Conservation (phyloP, 2,329 filamentous ascomycete genomes). For the Paecilomyces variotii region DNA sequence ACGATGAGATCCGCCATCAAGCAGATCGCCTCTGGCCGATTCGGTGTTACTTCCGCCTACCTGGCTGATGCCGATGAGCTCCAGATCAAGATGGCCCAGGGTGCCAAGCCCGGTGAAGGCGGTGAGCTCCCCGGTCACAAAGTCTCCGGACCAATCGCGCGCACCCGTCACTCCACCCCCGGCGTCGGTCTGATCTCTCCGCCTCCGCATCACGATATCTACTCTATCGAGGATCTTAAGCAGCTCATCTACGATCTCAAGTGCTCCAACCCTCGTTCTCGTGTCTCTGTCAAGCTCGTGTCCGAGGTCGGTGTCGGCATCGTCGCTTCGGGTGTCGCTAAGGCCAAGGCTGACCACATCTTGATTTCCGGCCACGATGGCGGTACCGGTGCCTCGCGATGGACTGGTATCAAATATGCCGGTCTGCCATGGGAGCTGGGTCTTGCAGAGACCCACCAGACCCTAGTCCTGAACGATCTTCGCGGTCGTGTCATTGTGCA, state of each 20-base stretch:
- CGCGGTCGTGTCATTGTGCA: constrained; percentile 93
- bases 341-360: constrained; percentile 95
- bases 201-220: constrained; percentile 95
- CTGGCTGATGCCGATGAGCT: constrained; percentile 91
- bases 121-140: constrained; percentile 96
- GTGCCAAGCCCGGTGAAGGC: constrained; percentile 94
- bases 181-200: constrained; percentile 94
- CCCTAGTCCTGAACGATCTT: constrained; percentile 87
- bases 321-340: constrained; percentile 92
- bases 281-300: constrained; percentile 94
- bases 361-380: constrained; percentile 94
- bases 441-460: constrained; percentile 95
- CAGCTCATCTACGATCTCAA: constrained; percentile 97
- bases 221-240: constrained; percentile 96
- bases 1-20: constrained; percentile 98
- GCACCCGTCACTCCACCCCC: constrained; percentile 90
- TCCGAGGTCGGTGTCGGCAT: constrained; percentile 97
- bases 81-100: constrained; percentile 99
- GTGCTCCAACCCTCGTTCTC: constrained; percentile 84
- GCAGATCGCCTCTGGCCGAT: constrained; percentile 91
- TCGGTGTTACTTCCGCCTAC: constrained; percentile 92
- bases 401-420: constrained; percentile 98
- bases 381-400: constrained; percentile 90
- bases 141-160: constrained; percentile 86
- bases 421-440: constrained; percentile 95